Conservation (phyloP, 139 green algal species). For the Coelastrella sp. region DNA sequence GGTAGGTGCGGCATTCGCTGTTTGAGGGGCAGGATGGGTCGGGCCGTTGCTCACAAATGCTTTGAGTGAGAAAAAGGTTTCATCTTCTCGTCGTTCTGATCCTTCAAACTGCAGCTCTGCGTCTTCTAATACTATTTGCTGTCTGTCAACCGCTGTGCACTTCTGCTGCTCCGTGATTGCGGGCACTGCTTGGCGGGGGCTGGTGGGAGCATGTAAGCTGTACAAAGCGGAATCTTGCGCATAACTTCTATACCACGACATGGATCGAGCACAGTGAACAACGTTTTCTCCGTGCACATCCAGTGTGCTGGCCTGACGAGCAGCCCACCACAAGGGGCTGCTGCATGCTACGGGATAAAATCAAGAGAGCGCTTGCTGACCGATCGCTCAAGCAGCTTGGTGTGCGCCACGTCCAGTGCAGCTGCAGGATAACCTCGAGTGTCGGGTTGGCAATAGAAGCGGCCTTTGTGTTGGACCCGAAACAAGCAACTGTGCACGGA, state of each 20-base stretch:
- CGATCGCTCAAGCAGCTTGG: background rate
- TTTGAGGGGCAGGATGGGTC: background rate
- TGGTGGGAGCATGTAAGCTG: background rate
- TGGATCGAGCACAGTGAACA: background rate
- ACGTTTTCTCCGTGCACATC: background rate
- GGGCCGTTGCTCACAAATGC: no score
- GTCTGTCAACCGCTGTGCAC: background rate
- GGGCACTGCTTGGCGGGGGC: background rate
- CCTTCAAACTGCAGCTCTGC: background rate
- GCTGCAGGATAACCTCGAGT: background rate
- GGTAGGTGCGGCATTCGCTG: background rate
- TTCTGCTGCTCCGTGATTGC: background rate
- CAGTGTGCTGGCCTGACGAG: background rate
- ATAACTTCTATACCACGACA: conserved; percentile 2
- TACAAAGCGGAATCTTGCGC: background rate
- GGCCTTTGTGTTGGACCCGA: background rate
- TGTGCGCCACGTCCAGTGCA: no score
- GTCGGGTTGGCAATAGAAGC: background rate
- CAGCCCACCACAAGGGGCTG: background rate
- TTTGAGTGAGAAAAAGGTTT: background rate
- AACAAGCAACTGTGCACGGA: background rate
- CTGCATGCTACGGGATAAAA: background rate
- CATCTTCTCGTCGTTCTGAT: background rate
- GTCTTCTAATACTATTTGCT: background rate
- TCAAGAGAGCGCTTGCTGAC: background rate